Evolutionary conservation across 345 rosid genomes (phyloP), one percentile per base, ranked within the genome.

Genomic region (Boechera stricta): DNA sequence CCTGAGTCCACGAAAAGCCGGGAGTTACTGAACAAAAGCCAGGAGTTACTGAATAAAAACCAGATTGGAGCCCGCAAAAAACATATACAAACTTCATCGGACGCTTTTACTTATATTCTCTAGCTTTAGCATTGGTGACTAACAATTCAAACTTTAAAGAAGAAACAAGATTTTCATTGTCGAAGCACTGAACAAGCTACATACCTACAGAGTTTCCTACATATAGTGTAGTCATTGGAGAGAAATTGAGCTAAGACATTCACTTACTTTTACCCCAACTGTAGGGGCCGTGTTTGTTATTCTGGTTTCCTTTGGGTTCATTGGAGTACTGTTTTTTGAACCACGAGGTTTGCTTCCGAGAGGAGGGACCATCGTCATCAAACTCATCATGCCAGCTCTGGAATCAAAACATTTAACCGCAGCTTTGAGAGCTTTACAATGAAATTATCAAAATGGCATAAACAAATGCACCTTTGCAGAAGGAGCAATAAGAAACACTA

Each of bases 301-400:
- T 77, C 70, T 35, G 10, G 7, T 79, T 80, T 26, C 72, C 82
- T 78, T 79, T 81, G 10, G 88, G 59, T 63, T 89, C 87, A 74
- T 64, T 87, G 13, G 64, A 49, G 64, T 80, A 81, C 28, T 86
- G 80, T 16, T 83, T 85, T 73, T 77, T 86, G 75, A 85, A 90
- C 97, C 97, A 86, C 0, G 97, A 87, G 48, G 79, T 49, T 11
- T 73, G 86, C 74, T 81, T 77, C 45, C 87, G 82, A 45, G 89
- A 83, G 6, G 35, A 66, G 5, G 68, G 81, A 54, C 60, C 69
- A 49, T 89, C 84, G 52, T 89, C 84, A 58, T 78, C 80, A 82
- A 80, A 75, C 52, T 79, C 89, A 74, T 83, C 77, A 44, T 75
- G 76, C 89, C 86, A 88, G 26, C 74, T 74, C 98, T 94, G 85